phyloP scores from a whole-genome alignment of 2,329 filamentous ascomycete species.

The Aplosporella prunicola region DNA sequence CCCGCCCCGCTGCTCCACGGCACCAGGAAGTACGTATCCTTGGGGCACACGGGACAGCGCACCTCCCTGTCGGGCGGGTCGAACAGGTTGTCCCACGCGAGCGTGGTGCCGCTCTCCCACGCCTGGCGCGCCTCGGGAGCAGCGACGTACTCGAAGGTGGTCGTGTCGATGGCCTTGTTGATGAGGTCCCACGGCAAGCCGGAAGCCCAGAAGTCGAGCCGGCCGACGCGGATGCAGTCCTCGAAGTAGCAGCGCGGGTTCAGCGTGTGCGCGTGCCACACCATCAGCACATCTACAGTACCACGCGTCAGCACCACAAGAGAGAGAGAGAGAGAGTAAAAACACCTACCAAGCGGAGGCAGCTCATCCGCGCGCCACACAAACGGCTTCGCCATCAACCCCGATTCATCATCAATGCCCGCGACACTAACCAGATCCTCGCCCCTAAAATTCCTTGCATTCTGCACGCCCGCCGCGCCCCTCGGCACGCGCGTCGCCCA shows the following conservation, averaged over 20 bases:
- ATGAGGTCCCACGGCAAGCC: slow-evolving; percentile 59
- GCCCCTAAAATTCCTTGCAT: too few relatives aligned
- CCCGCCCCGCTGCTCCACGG: slow-evolving; percentile 39
- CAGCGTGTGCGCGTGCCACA: slow-evolving; percentile 71
- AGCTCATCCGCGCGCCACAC: not conserved
- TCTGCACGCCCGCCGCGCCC: not conserved
- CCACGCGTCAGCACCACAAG: too few relatives aligned
- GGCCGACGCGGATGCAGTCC: slow-evolving; percentile 55
- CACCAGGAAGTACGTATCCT: slow-evolving; percentile 27
- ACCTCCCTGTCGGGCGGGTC: slow-evolving; percentile 42
- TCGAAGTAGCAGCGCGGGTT: slow-evolving; percentile 68
- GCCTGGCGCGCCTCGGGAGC: slow-evolving; percentile 32
- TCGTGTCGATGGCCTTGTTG: slow-evolving; percentile 47
- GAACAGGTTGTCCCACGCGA: slow-evolving; percentile 50
- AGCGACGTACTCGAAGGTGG: slow-evolving; percentile 48
- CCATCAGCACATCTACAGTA: slow-evolving; percentile 73
- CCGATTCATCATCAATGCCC: not conserved
- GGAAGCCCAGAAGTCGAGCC: slow-evolving; percentile 48
- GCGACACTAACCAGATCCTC: not conserved
- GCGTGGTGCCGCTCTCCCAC: slow-evolving; percentile 43
- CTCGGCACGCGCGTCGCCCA: slow-evolving; percentile 33
- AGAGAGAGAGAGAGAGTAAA: too few relatives aligned
- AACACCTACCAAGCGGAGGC: slow-evolving; percentile 29
- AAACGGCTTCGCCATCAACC: not conserved
- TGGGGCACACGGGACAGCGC: slow-evolving; percentile 47